A percentile compares a stretch with the other conserved stretches of the same genome.
Evolutionary conservation across 2,329 filamentous ascomycete genomes (phyloP).

Genomic region (Epichloe bromicola): DNA sequence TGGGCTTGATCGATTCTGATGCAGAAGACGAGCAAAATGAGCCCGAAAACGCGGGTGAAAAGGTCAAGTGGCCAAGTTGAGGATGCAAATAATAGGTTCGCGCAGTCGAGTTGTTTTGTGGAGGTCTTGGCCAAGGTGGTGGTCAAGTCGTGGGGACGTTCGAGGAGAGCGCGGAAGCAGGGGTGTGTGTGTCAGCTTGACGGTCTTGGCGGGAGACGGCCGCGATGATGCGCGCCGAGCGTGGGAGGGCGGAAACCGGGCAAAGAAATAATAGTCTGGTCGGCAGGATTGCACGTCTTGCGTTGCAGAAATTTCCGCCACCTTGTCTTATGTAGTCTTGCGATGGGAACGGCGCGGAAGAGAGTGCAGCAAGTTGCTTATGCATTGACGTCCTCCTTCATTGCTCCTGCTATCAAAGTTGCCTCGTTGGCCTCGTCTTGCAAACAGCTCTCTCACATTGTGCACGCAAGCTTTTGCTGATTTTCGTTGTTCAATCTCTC

Average conservation of each 20-base stretch:
- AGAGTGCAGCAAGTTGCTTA: neutral
- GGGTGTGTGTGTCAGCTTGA: conserved; percentile 1
- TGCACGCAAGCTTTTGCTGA: neutral
- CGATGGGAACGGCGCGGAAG: neutral
- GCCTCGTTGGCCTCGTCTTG: neutral
- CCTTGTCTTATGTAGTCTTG: neutral
- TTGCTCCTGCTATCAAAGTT: neutral
- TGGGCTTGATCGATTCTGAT: conserved; percentile 21
- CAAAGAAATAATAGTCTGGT: too few relatives aligned
- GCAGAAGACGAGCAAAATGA: conserved; percentile 41
- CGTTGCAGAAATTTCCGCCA: neutral
- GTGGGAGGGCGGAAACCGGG: neutral
- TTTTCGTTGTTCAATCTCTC: neutral
- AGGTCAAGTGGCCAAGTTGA: neutral
- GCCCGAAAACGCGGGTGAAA: conserved; percentile 47
- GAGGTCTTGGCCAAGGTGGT: conserved; percentile 3
- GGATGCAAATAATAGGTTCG: conserved; percentile 1
- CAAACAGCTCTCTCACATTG: neutral
- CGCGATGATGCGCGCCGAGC: neutral
- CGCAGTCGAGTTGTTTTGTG: conserved; percentile 6
- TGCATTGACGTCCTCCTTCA: neutral
- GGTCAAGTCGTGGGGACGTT: neutral
- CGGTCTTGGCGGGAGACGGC: neutral
- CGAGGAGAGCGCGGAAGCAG: conserved; percentile 6
- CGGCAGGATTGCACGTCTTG: neutral